Percentiles rank a stretch among this genome's conserved stretches.
Evolutionary conservation across 2,329 filamentous ascomycete genomes (phyloP).

Genomic region (Graphilbum ipis-grandicollis): DNA sequence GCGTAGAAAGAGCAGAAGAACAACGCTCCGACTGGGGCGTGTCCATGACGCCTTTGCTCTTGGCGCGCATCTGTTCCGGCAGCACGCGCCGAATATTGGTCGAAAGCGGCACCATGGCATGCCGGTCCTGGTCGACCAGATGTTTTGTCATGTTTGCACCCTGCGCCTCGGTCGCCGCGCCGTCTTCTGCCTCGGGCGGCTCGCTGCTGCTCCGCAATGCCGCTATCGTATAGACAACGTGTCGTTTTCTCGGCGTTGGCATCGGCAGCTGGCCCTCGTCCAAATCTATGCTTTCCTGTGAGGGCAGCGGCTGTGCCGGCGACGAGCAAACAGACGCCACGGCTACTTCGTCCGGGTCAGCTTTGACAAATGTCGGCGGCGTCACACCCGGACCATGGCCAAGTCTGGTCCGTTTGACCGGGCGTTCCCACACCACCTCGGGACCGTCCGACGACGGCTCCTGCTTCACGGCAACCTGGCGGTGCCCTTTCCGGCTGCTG

Average conservation of each 20-base stretch:
- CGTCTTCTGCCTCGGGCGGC: background rate
- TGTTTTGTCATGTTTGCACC: too few relatives aligned
- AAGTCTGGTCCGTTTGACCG: conserved; percentile 30
- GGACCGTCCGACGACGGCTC: conserved; percentile 37
- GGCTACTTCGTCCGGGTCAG: too few relatives aligned
- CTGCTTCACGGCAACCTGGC: conserved; percentile 20
- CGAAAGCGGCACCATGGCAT: too few relatives aligned
- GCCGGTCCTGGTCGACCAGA: too few relatives aligned
- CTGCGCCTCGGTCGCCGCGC: background rate
- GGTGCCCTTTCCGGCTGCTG: too few relatives aligned
- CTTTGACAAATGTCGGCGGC: background rate
- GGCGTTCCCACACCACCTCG: conserved; percentile 31
- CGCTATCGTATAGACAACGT: conserved; percentile 2
- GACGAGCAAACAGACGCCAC: too few relatives aligned
- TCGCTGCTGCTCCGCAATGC: background rate
- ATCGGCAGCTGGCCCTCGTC: conserved; percentile 27
- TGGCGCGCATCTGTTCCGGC: too few relatives aligned
- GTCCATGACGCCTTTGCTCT: too few relatives aligned
- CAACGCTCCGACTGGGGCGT: too few relatives aligned
- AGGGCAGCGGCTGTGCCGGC: conserved; percentile 5
- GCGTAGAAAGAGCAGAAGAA: too few relatives aligned
- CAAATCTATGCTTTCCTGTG: conserved; percentile 43
- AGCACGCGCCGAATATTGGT: too few relatives aligned
- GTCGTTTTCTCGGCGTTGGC: conserved; percentile 24
- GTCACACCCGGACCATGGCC: too few relatives aligned